Evolutionary conservation across 1,139 yeast genomes (phyloP), one percentile per base, ranked within the genome.

Genomic region (Suzukiozyma palmioleophila): DNA sequence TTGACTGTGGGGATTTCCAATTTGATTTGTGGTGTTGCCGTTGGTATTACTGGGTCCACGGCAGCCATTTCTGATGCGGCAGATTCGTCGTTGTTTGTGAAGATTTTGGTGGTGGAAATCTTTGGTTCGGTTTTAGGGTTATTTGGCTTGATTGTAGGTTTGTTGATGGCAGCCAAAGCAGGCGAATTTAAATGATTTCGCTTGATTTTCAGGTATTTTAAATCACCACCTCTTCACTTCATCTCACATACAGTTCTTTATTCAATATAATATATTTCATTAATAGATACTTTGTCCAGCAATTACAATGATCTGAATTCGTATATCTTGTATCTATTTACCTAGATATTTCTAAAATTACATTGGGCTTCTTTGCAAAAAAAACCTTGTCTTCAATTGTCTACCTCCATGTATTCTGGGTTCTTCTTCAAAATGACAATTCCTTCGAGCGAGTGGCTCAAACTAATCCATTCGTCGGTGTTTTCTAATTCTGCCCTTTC

Each of bases 31-130:
- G 99, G 99, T 66, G 74, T 94, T 45, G 92, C 97, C 9, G 99
- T 94, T 38, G 99, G 99, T 48, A 77, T 94, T 45, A 92, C 98
- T 16, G 99, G 99, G 37, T 84, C 97, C 22, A 92, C 97, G 24
- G 98, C 98, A 34, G 99, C 99, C 35, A 80, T 94, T 46, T 81
- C 95, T 38, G 99, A 94, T 66, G 99, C 99, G 27, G 97, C 98
- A 11, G 97, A 94, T 68, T 79, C 96, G 26, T 78, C 96, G 3
- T 74, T 94, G 50, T 94, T 94, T 57, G 98, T 92, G 47, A 94
- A 94, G 70, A 92, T 94, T 44, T 79, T 92, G 54, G 98, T 92
- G 48, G 86, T 92, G 54, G 99, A 92, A 70, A 92, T 92, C 71
- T 92, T 92, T 59, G 98, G 98, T 36, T 85, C 96, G 15, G 95